Evolutionary conservation across 768 basidiomycete species (phyloP), one percentile per base, ranked within the genome.

Genomic region (Suillus americanus): DNA sequence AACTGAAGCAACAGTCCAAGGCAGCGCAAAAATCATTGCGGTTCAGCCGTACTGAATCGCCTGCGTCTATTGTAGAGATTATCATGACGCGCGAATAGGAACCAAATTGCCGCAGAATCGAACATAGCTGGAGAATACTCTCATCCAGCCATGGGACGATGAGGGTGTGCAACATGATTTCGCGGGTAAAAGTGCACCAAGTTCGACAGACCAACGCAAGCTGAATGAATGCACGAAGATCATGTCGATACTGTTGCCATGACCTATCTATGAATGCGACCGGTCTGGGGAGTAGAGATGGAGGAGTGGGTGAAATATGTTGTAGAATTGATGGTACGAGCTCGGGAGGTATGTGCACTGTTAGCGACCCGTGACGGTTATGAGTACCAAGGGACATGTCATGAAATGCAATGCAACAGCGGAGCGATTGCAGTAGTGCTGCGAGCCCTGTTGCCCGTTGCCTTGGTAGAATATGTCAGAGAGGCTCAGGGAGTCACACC

Each of bases 141-240:
- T 72, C 65, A 60, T 66, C 18, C 20, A 48, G 66, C 3, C 76
- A 70, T 63, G 76, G 76, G 28, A 77, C 60, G 25, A 77, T 64
- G 8, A 77, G 66, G 12, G 72, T 68, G 48, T 74, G 75, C 46
- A 74, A 73, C 30, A 57, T 62, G 40, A 70, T 70, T 12, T 55
- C 40, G 23, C 55, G 55, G 37, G 55, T 38, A 10, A 56, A 55
- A 38, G 23, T 38, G 2, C 20, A 9, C 55, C 23, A 56, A 37
- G 55, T 38, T 38, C 16, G 35, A 9, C 23, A 56, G 23, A 56
- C 55, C 23, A 56, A 38, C 37, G 37, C 37, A 56, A 38, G 38
- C 55, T 25, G 55, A 38, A 38, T 3, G 37, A 37, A 38, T 56
- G 55, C 37, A 38, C 37, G 55, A 25, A 38, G 23, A 56, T 25